Conservation (phyloP, 805 yeast genomes). For the Suhomyces xylopsoci region DNA sequence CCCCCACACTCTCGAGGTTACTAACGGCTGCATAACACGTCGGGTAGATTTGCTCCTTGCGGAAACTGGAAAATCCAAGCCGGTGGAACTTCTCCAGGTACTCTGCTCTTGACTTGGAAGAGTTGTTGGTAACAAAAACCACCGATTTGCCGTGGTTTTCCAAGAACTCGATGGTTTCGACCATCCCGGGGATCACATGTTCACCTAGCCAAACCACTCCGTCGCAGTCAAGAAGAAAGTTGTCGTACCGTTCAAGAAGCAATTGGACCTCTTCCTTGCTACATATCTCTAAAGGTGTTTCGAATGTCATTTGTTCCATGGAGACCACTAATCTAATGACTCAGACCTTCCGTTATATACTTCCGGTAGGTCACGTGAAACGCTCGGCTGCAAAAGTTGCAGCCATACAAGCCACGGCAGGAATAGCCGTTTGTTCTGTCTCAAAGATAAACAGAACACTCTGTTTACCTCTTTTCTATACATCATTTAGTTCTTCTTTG, state of each 20-base stretch:
- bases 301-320: slow-evolving; percentile 2
- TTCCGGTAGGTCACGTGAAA: background rate
- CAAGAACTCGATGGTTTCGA: slow-evolving; percentile 23
- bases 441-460: too few species aligned
- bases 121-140: slow-evolving; percentile 39
- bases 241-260: slow-evolving; percentile 29
- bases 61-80: slow-evolving; percentile 28
- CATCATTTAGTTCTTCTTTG: too few species aligned
- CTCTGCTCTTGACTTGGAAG: slow-evolving; percentile 32
- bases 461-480: too few species aligned
- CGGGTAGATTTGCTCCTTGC: slow-evolving; percentile 31
- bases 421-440: background rate
- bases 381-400: background rate
- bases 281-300: slow-evolving; percentile 2
- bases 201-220: slow-evolving; percentile 43
- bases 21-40: slow-evolving; percentile 37
- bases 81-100: slow-evolving; percentile 31
- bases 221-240: slow-evolving; percentile 42
- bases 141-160: slow-evolving; percentile 21
- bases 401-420: background rate
- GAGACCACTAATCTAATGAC: background rate
- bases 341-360: background rate
- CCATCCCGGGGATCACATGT: slow-evolving; percentile 31
- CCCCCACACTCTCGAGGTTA: slow-evolving; percentile 12
- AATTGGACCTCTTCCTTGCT: slow-evolving; percentile 15